phyloP scores from a whole-genome alignment of 2,329 filamentous ascomycete species.

The Metarhizium anisopliae region DNA sequence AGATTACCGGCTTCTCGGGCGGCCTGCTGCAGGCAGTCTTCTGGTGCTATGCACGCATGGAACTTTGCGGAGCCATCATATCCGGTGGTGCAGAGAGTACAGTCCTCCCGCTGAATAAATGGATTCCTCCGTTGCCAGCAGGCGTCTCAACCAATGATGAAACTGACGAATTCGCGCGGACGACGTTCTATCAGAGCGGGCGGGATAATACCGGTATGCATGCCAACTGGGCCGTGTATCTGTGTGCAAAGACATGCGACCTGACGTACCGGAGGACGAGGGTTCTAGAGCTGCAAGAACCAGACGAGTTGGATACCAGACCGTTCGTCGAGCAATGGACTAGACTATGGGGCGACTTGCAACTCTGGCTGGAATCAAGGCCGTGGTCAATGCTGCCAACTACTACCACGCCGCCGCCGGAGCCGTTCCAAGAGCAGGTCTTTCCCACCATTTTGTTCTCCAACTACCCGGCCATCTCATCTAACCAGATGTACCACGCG shows the following conservation, averaged over 20 bases:
- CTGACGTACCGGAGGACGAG: constrained; percentile 25
- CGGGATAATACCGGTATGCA: constrained; percentile 34
- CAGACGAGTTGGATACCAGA: constrained; percentile 28
- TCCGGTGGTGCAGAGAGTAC: constrained; percentile 38
- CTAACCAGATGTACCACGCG: constrained; percentile 44
- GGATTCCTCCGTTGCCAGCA: constrained; percentile 27
- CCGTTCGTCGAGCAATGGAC: constrained; percentile 32
- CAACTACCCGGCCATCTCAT: constrained; percentile 40
- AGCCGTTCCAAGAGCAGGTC: constrained; percentile 15
- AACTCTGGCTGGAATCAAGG: constrained; percentile 34
- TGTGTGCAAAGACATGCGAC: constrained; percentile 40
- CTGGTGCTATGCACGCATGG: constrained; percentile 51
- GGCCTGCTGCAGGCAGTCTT: constrained; percentile 43
- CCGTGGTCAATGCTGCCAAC: constrained; percentile 28
- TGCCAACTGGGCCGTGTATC: constrained; percentile 45
- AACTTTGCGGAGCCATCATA: constrained; percentile 45
- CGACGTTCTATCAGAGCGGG: constrained; percentile 19
- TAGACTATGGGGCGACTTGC: constrained; percentile 34
- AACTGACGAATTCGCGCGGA: constrained; percentile 17
- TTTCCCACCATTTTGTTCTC: constrained; percentile 40
- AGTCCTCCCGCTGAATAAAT: constrained; percentile 38
- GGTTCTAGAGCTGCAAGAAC: constrained; percentile 29
- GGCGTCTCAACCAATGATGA: constrained; percentile 7
- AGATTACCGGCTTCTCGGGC: constrained; percentile 35
- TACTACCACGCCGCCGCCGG: constrained; percentile 14